These are phyloP conservation scores for Truncatella angustata DNA, from an alignment of 2,329 filamentous ascomycete species.

Conservation along the genomic window DNA sequence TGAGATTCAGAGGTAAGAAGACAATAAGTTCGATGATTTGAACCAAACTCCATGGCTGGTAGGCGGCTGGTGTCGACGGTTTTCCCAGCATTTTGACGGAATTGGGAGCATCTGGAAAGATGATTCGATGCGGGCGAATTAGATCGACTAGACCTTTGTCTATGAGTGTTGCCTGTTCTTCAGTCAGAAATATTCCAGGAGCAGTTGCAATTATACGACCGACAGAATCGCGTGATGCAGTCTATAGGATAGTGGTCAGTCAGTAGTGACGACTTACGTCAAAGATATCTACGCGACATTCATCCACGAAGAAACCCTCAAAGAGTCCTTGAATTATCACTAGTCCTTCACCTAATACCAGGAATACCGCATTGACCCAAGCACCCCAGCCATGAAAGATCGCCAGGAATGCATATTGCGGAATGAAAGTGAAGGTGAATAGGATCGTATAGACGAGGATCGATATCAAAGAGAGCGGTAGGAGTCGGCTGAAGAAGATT, in stretches of 20 bases:
- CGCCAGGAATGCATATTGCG: constrained; percentile 83
- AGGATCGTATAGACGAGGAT: constrained; percentile 79
- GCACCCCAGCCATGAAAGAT: constrained; percentile 86
- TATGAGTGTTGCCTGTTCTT: constrained; percentile 63
- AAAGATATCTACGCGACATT: constrained; percentile 77
- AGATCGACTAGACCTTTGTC: constrained; percentile 70
- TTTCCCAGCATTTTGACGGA: constrained; percentile 80
- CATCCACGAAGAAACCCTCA: constrained; percentile 79
- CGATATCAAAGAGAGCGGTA: constrained; percentile 81
- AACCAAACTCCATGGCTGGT: constrained; percentile 85
- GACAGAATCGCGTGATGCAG: too few relatives aligned
- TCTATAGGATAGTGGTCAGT: too few relatives aligned
- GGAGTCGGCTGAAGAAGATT: constrained; percentile 71
- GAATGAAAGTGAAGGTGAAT: constrained; percentile 85
- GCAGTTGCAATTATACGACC: too few relatives aligned
- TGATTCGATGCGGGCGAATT: constrained; percentile 63
- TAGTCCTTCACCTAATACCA: constrained; percentile 80
- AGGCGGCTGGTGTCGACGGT: constrained; percentile 72
- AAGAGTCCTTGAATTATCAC: constrained; percentile 70
- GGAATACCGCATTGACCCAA: constrained; percentile 84
- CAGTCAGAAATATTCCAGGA: too few relatives aligned
- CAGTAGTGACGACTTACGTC: constrained; percentile 65
- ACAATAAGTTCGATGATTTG: constrained; percentile 84
- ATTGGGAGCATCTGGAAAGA: constrained; percentile 66
- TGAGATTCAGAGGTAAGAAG: constrained; percentile 79